Evolutionary conservation across 2,329 filamentous ascomycete species (phyloP), one percentile per base, ranked within the genome.

Genomic region (Aspergillus pseudoterreus): DNA sequence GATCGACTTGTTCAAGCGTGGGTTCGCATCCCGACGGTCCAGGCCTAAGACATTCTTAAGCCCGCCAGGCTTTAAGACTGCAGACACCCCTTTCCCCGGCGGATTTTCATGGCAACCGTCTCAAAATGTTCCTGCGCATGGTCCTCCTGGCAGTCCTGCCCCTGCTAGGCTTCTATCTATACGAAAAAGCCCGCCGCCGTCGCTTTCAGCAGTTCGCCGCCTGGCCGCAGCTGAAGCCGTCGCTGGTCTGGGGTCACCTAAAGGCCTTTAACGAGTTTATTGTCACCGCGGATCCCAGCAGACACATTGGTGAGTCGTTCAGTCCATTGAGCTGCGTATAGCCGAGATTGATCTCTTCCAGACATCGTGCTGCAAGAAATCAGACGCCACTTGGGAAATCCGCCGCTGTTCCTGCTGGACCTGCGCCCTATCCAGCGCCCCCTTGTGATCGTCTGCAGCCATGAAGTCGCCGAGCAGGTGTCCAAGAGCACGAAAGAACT

Each of bases 401-500:
- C 53, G 1, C 30, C 55, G 1, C 10, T 49, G 6, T 56, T 50
- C 35, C 10, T 56, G 9, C 38, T 54, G 1, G 57, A 61, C 39
- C 47, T 59, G 12, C 53, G 57, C 3, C 57, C 57, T 11, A 15
- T 54, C 4, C 21, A 46, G 4, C 21, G 32, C 22, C 22, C 44
- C 1, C 17, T 60, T 14, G 52, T 47, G 14, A 43, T 60, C 1
- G 36, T 60, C 14, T 54, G 51, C 24, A 45, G 21, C 39, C 57
- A 60, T 50, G 53, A 59, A 19, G 36, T 61, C 10, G 59, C 59
- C 2, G 59, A 62, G 41, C 56, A 60, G 19, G 15, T 57, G 10
- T 52, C 53, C 3, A 43, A 48, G 21, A 47, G 21, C 15, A 50
- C 59, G 1, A 57, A 43, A 36, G n/a, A 11, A 4, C 60, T 62